phyloP scores from a whole-genome alignment of 345 rosid genomes.

The Salix arbutifolia region DNA sequence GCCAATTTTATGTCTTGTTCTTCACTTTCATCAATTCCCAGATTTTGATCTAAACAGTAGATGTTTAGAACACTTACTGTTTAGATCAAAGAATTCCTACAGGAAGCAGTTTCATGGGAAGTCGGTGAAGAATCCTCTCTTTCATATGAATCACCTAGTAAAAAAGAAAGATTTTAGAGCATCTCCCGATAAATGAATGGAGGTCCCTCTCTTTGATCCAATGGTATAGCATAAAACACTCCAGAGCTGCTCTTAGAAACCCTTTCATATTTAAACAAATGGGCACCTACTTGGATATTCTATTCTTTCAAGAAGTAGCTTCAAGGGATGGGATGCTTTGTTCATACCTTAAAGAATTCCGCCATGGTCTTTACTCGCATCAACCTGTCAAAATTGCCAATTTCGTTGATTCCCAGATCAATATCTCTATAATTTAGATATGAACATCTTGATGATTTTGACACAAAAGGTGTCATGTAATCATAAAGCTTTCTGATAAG shows the following conservation, averaged over 20 bases:
- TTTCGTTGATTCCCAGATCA: slow-evolving; percentile 43
- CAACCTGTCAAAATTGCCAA: slow-evolving; percentile 8
- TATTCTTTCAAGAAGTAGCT: not conserved
- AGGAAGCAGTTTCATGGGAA: not conserved
- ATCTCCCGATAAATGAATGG: not conserved
- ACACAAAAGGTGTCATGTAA: slow-evolving; percentile 50
- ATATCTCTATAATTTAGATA: slow-evolving; percentile 61
- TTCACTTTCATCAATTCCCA: too few relatives aligned
- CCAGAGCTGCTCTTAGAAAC: not conserved
- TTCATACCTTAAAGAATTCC: slow-evolving; percentile 18
- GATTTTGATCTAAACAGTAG: too few relatives aligned
- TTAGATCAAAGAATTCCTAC: too few relatives aligned
- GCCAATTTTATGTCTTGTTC: too few relatives aligned
- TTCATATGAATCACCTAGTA: not conserved
- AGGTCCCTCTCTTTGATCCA: not conserved
- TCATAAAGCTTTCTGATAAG: slow-evolving; percentile 39
- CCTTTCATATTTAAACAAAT: not conserved
- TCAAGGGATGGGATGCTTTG: slow-evolving; percentile 18
- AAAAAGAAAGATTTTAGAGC: not conserved
- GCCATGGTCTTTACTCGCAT: slow-evolving; percentile 7
- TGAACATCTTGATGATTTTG: slow-evolving; percentile 44
- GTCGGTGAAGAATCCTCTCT: not conserved
- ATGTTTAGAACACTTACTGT: too few relatives aligned
- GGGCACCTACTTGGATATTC: not conserved
- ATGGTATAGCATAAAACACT: not conserved